phyloP scores from a whole-genome alignment of 2,329 filamentous ascomycete genomes.

The Aspergillus glaucus region DNA sequence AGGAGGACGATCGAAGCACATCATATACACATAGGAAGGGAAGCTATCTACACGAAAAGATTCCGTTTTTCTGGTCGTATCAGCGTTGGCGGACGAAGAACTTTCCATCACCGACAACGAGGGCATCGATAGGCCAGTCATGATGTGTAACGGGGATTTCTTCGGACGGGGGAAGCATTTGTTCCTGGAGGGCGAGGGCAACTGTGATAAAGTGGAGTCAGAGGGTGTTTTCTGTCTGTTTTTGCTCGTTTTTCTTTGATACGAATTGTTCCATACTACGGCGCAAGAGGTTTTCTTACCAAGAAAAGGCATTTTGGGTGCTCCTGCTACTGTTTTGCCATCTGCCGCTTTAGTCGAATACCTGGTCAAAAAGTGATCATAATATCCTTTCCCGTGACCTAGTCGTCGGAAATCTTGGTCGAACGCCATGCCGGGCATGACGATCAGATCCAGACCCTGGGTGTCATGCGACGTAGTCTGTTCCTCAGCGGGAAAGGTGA shows the following conservation, averaged over 20 bases:
- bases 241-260: not conserved
- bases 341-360: constrained; percentile 50
- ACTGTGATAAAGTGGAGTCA: constrained; percentile 43
- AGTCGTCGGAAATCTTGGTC: constrained; percentile 68
- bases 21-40: constrained; percentile 14
- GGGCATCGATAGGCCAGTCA: constrained; percentile 73
- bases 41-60: constrained; percentile 10
- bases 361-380: constrained; percentile 83
- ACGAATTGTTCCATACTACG: not conserved
- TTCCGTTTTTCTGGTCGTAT: constrained; percentile 13
- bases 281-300: constrained; percentile 40
- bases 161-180: constrained; percentile 62
- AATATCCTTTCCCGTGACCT: constrained; percentile 94
- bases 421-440: constrained; percentile 92
- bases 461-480: constrained; percentile 9
- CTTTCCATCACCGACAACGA: constrained; percentile 65
- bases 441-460: constrained; percentile 69
- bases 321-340: constrained; percentile 24
- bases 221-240: constrained; percentile 4
- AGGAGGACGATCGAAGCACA: constrained; percentile 13
- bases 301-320: constrained; percentile 50
- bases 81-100: constrained; percentile 35
- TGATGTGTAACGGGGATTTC: constrained; percentile 67
- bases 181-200: constrained; percentile 79
- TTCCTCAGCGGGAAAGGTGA: constrained; percentile 11